Base-by-base conservation (phyloP, 179 eudicot species). In the Camellia oleifera region DNA sequence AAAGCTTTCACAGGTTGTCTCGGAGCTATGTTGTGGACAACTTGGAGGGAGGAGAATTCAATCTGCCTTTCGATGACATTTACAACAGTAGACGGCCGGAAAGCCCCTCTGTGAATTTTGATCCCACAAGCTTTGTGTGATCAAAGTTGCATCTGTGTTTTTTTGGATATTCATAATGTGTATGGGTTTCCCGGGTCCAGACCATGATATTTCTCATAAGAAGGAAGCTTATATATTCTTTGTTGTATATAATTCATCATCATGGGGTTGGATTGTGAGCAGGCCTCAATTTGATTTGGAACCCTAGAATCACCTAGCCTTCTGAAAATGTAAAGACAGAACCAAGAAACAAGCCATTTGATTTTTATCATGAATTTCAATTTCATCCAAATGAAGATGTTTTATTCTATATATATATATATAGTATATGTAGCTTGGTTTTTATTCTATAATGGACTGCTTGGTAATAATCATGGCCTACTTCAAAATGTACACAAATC, bases 31-130 rank as follows among this genome's bases (percentile, higher is more conserved):
- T 76, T 80, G 84, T 87, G 70, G 84, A 86, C 42, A 93, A 88
- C 12, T 74, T 86, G 62, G 90, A 75, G 7, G 83, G 75, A n/a
- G 92, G 86, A 10, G 92, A 83, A 48, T 88, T 94, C 44, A 85
- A 88, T 85, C 98, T 93, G 68, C 94, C 91, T 63, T 97, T 97
- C 56, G 98, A 86, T 76, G 98, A 91, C 84, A 86, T 94, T 17
- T 92, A 87, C 78, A 75, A 87, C 78, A 75, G 85, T 61, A 84
- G 83, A 73, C 89, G 83, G 54, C 63, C 86, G 2, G 88, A 85
- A 6, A 79, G 82, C 58, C 78, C 84, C 32, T 15, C 78, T 12
- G 13, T 10, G 77, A 81, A 83, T 75, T 10, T 63, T 46, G 88
- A 85, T 63, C 84, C 84, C 40, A 66, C 84, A 5, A 76, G 81